Conservation (phyloP, 108 stramenopile species). For the Fragilaria crotonensis region DNA sequence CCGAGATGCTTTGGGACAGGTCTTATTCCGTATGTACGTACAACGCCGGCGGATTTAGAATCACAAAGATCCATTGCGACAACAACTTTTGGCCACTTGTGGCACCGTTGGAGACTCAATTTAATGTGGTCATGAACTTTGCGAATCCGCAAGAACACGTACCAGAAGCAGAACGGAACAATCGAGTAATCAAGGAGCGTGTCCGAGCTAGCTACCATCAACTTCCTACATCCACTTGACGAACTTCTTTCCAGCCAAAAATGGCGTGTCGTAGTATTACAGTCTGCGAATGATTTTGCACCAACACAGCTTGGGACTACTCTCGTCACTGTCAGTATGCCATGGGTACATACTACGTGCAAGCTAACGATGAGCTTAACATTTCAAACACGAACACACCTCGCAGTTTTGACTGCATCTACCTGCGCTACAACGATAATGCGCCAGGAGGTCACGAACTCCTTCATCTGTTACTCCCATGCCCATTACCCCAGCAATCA, state of each 20-base stretch:
- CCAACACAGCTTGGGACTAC: constrained; percentile 7
- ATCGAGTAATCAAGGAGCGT: too few species aligned
- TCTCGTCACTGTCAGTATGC: constrained; percentile 9
- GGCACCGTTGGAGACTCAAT: background rate
- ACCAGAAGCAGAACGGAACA: constrained; percentile 5
- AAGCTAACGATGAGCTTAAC: constrained; percentile 11
- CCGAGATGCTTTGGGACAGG: constrained; percentile 5
- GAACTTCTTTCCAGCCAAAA: constrained; percentile 15
- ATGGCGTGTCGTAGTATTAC: constrained; percentile 3
- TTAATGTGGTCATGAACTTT: constrained; percentile 5
- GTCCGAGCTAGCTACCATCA: background rate
- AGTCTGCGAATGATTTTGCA: constrained; percentile 12
- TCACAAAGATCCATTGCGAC: constrained; percentile 7
- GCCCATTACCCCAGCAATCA: constrained; percentile 19
- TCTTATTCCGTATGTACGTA: background rate
- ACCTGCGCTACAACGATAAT: background rate
- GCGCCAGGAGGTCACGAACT: background rate
- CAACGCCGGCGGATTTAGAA: constrained; percentile 5
- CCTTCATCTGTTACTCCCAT: constrained; percentile 12
- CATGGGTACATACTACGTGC: constrained; percentile 22
- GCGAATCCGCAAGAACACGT: constrained; percentile 21
- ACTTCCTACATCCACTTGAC: constrained; percentile 11
- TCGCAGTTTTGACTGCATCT: background rate
- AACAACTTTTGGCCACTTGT: constrained; percentile 7
- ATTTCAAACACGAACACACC: background rate